phyloP scores from a whole-genome alignment of 2,329 filamentous ascomycete species.

The Verticillium dahliae region DNA sequence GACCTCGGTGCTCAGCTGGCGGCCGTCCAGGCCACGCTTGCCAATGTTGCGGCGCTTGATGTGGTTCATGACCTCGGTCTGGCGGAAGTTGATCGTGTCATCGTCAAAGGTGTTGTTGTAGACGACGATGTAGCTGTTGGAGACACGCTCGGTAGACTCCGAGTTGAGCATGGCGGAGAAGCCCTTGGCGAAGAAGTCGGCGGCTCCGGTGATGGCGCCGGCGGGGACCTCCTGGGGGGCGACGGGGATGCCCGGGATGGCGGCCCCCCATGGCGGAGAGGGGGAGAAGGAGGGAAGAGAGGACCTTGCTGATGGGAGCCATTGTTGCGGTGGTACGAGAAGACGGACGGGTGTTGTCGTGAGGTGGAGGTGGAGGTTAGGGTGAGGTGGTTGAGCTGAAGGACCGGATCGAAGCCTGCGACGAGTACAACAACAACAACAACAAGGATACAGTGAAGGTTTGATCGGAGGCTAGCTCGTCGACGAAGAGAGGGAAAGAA shows the following conservation, averaged over 20 bases:
- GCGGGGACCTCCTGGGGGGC: slow-evolving; percentile 12
- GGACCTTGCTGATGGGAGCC: slow-evolving; percentile 14
- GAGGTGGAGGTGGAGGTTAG: slow-evolving; percentile 1
- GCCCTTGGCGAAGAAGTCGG: slow-evolving; percentile 13
- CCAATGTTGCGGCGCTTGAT: slow-evolving; percentile 51
- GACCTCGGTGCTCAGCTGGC: slow-evolving; percentile 39
- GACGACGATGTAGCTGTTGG: slow-evolving; percentile 58
- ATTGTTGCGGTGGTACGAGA: slow-evolving; percentile 11
- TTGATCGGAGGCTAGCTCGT: slow-evolving; percentile 4
- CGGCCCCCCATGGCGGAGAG: slow-evolving; percentile 14
- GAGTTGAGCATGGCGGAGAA: slow-evolving; percentile 35
- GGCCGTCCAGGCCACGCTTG: slow-evolving; percentile 42
- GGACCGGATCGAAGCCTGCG: slow-evolving; percentile 2
- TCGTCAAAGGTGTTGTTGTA: slow-evolving; percentile 49
- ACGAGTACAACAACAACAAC: slow-evolving; percentile 3
- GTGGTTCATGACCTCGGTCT: slow-evolving; percentile 37
- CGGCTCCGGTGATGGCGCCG: slow-evolving; percentile 18
- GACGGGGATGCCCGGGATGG: slow-evolving; percentile 10
- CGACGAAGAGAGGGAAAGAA: slow-evolving; percentile 3
- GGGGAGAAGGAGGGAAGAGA: slow-evolving; percentile 15
- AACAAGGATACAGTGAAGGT: slow-evolving; percentile 1
- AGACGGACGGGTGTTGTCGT: background rate
- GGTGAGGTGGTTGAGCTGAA: background rate
- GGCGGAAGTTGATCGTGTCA: slow-evolving; percentile 41
- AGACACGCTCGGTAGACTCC: slow-evolving; percentile 39